Evolutionary conservation across 1,284 basidiomycete species (phyloP).

Genomic region (Meira miltonrushii): DNA sequence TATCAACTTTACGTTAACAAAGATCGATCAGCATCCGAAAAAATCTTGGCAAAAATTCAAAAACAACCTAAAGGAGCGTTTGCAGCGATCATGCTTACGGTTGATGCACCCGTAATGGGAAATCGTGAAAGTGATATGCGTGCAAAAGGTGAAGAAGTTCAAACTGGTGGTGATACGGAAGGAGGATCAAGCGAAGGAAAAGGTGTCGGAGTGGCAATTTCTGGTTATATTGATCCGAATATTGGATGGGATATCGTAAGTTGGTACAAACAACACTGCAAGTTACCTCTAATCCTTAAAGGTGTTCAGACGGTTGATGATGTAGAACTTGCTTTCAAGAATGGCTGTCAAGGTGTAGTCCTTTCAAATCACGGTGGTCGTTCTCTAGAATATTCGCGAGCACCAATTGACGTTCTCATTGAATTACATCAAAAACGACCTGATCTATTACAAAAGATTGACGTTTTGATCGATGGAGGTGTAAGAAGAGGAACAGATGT

Average conservation of each 20-base stretch:
- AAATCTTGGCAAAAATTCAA: conserved; percentile 69
- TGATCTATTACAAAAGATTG: conserved; percentile 64
- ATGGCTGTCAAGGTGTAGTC: conserved; percentile 56
- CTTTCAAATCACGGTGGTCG: conserved; percentile 56
- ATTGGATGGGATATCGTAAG: conserved; percentile 60
- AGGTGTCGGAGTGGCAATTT: conserved; percentile 56
- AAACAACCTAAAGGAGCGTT: conserved; percentile 59
- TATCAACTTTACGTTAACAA: conserved; percentile 72
- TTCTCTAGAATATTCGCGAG: conserved; percentile 40
- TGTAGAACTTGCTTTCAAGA: conserved; percentile 62
- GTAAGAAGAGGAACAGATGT: conserved; percentile 68
- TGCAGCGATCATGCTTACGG: conserved; percentile 77
- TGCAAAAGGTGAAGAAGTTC: conserved; percentile 52
- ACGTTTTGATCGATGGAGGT: conserved; percentile 87
- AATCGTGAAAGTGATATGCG: conserved; percentile 74
- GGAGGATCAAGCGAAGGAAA: conserved; percentile 29
- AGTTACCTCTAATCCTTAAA: conserved; percentile 76
- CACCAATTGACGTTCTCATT: conserved; percentile 48
- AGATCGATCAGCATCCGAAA: conserved; percentile 65
- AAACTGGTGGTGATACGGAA: conserved; percentile 46
- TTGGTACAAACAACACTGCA: conserved; percentile 70
- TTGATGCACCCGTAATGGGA: conserved; percentile 78
- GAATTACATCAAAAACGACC: conserved; percentile 66
- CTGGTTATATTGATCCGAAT: conserved; percentile 57
- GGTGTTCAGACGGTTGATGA: conserved; percentile 64